Conservation (phyloP, 768 basidiomycete species). For the Panaeolus cyanescens region DNA sequence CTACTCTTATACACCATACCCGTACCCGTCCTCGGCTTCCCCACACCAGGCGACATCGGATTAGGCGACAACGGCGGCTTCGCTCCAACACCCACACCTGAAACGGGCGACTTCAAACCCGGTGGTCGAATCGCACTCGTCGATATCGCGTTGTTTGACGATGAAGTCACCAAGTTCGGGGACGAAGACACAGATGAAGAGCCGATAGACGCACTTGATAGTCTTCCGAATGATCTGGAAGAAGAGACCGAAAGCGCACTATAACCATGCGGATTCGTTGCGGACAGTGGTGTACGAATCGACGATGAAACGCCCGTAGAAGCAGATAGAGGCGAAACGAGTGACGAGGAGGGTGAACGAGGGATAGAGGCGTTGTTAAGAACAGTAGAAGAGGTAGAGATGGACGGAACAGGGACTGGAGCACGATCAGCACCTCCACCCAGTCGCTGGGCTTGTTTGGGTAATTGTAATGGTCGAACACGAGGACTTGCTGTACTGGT, state of each 20-base stretch:
- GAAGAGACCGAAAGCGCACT: not conserved
- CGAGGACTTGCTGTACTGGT: slow-evolving; percentile 17
- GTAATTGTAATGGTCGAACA: slow-evolving; percentile 33
- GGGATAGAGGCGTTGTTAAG: slow-evolving; percentile 9
- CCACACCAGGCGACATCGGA: slow-evolving; percentile 5
- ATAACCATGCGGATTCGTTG: slow-evolving; percentile 4
- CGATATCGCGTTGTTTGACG: too few relatives aligned
- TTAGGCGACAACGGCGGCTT: slow-evolving; percentile 2
- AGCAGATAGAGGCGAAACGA: not conserved
- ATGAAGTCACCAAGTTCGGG: too few relatives aligned
- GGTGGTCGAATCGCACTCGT: slow-evolving; percentile 6
- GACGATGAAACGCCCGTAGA: not conserved
- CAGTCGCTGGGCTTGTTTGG: slow-evolving; percentile 20
- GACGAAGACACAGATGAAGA: not conserved
- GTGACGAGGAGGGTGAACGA: slow-evolving; percentile 4
- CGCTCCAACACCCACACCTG: too few relatives aligned
- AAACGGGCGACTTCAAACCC: too few relatives aligned
- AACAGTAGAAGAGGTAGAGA: slow-evolving; percentile 8
- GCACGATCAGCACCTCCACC: slow-evolving; percentile 27
- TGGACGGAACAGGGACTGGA: slow-evolving; percentile 29
- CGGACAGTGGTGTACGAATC: slow-evolving; percentile 6
- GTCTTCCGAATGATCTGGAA: not conserved
- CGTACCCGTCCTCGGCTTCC: slow-evolving; percentile 62
- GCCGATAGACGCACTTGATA: not conserved
- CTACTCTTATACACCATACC: slow-evolving; percentile 64